Base-by-base conservation (phyloP, 2,329 filamentous ascomycete genomes). In the Pestalotiopsis fici region DNA sequence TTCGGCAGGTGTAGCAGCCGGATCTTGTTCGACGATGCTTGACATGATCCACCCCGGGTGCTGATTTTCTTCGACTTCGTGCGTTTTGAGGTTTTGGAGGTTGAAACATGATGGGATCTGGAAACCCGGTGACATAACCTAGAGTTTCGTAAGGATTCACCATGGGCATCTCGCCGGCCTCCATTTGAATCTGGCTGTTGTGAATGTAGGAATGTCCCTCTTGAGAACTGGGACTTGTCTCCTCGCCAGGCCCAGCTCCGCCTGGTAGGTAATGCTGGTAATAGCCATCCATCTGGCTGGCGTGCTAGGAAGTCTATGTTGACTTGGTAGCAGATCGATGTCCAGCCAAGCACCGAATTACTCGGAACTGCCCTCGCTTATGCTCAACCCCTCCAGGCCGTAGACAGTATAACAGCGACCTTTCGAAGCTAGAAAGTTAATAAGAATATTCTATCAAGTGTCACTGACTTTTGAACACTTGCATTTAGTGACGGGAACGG, bases 21-120 rank as follows among this genome's bases (percentile, higher is more conserved):
- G 94, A 98, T 73, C 96, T 88, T 56, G 96, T 98, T 72, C 96
- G 90, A 69, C 95, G 91, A 78, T 98, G 95, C 80, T 98, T 98
- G 72, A 97, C 92, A 75, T 92, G 91, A 69, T 97, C 93, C 60
- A 83, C 70, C 3, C 83, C 85, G 2, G 82, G 77, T 11, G 81
- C 74, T 1, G 86, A 86, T 71, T 87, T 88, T 66, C 86, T 83
- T 63, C 86, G 82, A 69, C 78, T 81, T 72, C 86, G 72, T 64
- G 64, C 72, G 60, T 66, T 83, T 62, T 84, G 81, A 12, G 82
- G 71, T 72, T 87, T 87, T 18, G 83, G 77, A 2, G 82, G 74
- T 68, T 82, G 83, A 68, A 85, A 83, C 75, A 83, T 79, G 55
- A 83, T 79, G 5, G 84, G 82, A 43, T 88, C 85, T 5, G 83